Evolutionary conservation across 2,329 filamentous ascomycete genomes (phyloP).

Genomic region (Penicillium sp.): DNA sequence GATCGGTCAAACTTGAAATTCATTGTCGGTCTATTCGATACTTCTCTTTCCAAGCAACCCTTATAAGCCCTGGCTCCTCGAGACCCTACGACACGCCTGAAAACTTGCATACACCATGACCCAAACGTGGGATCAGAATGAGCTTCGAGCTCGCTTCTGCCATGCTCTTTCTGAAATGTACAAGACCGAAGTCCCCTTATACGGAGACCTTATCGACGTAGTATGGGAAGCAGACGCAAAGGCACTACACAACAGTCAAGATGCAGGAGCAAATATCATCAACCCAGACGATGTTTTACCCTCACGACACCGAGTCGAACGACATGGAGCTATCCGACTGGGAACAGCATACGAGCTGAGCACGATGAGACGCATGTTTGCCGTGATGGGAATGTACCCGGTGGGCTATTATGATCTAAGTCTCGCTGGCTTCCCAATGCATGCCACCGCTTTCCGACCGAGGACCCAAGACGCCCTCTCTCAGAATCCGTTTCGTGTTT

Average conservation of each 20-base stretch:
- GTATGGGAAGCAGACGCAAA: constrained; percentile 28
- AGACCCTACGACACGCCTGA: too few relatives aligned
- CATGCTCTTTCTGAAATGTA: constrained; percentile 36
- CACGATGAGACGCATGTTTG: constrained; percentile 45
- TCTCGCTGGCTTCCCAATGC: constrained; percentile 47
- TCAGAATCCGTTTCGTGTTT: constrained; percentile 46
- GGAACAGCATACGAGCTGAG: constrained; percentile 45
- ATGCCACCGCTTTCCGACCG: constrained; percentile 52
- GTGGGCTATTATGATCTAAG: constrained; percentile 53
- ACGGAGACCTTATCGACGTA: constrained; percentile 31
- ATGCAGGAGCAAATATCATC: not conserved
- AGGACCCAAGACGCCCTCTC: constrained; percentile 31
- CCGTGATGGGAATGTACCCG: constrained; percentile 46
- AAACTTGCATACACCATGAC: not conserved
- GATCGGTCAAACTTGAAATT: not conserved
- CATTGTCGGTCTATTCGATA: not conserved
- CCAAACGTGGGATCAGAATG: constrained; percentile 18
- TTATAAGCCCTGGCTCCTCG: too few relatives aligned
- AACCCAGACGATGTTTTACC: constrained; percentile 25
- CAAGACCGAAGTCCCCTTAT: constrained; percentile 32
- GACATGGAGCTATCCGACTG: constrained; percentile 50
- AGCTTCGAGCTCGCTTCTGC: constrained; percentile 29
- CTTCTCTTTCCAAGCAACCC: not conserved
- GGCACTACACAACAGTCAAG: constrained; percentile 14
- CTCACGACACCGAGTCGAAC: constrained; percentile 30